Evolutionary conservation across 139 green algal genomes (phyloP).

Genomic region (Zygnema circumcarinatum): DNA sequence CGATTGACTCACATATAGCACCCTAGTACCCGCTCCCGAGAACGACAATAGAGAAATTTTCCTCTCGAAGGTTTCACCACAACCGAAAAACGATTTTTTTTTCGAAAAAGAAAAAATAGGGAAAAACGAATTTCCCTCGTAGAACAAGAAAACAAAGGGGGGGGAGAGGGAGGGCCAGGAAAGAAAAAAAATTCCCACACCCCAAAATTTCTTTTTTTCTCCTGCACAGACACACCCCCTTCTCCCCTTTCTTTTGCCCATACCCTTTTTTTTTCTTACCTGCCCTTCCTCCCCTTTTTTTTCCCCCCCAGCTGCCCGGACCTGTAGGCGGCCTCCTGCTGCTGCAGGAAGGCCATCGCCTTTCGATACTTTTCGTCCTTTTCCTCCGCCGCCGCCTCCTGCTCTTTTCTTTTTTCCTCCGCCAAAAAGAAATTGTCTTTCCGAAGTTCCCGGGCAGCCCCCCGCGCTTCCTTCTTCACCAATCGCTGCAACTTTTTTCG

Average conservation of each 20-base stretch:
- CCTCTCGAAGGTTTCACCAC: no score
- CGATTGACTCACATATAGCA: neutral
- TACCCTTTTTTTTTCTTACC: neutral
- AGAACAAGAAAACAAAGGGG: neutral
- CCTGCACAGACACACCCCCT: conserved; percentile 65
- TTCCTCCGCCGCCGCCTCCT: conserved; percentile 67
- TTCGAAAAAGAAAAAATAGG: neutral
- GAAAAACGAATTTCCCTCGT: neutral
- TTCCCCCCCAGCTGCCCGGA: conserved; percentile 13
- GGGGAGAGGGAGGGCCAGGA: neutral
- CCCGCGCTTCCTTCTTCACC: conserved; percentile 67
- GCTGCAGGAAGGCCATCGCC: conserved; percentile 72
- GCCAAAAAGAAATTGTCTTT: conserved; percentile 72
- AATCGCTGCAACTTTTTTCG: conserved; percentile 61
- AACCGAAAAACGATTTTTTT: neutral
- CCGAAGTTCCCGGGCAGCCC: conserved; percentile 87
- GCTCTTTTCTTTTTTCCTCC: conserved; percentile 49
- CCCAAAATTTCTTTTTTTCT: conserved; percentile 1
- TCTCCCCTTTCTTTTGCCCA: neutral
- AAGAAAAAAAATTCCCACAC: neutral
- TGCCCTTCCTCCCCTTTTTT: neutral
- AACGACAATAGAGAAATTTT: no score
- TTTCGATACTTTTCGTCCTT: conserved; percentile 54
- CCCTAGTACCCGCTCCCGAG: no score
- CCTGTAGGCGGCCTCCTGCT: neutral